A percentile compares a stretch with the other conserved stretches of the same genome.
phyloP scores from a whole-genome alignment of 441 rosid genomes.

The Flueggea neowawraea region DNA sequence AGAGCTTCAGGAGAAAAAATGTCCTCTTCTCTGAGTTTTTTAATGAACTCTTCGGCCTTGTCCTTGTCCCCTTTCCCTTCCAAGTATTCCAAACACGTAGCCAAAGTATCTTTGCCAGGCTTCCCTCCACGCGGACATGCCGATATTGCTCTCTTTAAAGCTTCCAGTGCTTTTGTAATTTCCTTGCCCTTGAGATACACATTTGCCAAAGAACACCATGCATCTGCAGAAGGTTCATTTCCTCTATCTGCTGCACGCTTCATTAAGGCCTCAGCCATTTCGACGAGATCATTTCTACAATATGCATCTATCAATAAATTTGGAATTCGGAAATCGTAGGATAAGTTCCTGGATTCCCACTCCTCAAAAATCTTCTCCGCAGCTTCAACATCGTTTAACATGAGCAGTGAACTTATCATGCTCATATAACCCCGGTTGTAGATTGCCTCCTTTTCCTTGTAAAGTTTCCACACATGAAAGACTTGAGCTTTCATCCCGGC shows the following conservation, averaged over 20 bases:
- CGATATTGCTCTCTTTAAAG: conserved; percentile 9
- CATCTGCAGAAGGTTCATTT: conserved; percentile 1
- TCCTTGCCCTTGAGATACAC: conserved; percentile 5
- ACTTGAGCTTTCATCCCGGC: conserved; percentile 7
- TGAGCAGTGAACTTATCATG: conserved; percentile 11
- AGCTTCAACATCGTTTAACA: conserved; percentile 2
- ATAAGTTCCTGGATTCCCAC: conserved; percentile 7
- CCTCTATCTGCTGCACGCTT: neutral
- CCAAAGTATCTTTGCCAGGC: conserved; percentile 3
- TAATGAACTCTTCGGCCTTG: too few species aligned
- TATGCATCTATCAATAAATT: conserved; percentile 8
- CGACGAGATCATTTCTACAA: conserved; percentile 1
- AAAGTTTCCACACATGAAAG: conserved; percentile 4
- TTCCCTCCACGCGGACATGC: conserved; percentile 5
- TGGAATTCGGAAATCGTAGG: conserved; percentile 11
- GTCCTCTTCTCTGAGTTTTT: too few species aligned
- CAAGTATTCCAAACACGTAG: conserved; percentile 5
- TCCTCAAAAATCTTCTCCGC: conserved; percentile 14
- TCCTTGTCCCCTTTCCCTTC: conserved; percentile 4
- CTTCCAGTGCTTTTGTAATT: conserved; percentile 5
- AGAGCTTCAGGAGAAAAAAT: too few species aligned
- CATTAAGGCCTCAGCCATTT: conserved; percentile 4
- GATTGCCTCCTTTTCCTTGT: neutral
- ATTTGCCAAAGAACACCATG: conserved; percentile 5
- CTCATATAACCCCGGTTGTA: conserved; percentile 6